Conservation (phyloP, 768 basidiomycete species). For the Podaxis carcinomalis region DNA sequence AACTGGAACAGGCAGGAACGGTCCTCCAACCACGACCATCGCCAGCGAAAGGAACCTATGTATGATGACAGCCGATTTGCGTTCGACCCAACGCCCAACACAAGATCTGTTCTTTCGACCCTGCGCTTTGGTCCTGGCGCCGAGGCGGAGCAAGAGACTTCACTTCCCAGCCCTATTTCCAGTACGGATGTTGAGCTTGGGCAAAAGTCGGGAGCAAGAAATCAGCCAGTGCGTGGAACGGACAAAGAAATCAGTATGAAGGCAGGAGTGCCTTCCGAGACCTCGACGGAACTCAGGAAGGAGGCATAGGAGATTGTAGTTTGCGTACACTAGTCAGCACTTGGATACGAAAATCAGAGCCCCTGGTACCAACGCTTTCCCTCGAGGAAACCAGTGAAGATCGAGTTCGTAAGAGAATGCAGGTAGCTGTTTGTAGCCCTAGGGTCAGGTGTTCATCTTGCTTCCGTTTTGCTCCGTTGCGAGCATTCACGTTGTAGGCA, state of each 20-base stretch:
- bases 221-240: neutral
- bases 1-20: constrained; percentile 14
- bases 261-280: neutral
- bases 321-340: neutral
- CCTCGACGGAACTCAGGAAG: neutral
- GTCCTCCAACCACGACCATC: neutral
- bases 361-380: neutral
- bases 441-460: too few species aligned
- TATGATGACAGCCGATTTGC: neutral
- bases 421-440: too few species aligned
- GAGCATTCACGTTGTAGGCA: too few species aligned
- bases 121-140: neutral
- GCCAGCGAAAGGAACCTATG: neutral
- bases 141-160: neutral
- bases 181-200: neutral
- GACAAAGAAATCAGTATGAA: neutral
- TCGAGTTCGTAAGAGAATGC: too few species aligned
- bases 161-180: too few species aligned
- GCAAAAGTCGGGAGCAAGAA: neutral
- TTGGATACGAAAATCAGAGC: neutral
- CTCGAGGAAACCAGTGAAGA: too few species aligned
- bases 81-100: neutral
- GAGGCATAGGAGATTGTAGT: neutral
- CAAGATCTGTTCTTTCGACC: neutral
- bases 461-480: too few species aligned